These are phyloP conservation scores for Ceriops zippeliana DNA, from an alignment of 345 rosid species.

Conservation along the genomic window DNA sequence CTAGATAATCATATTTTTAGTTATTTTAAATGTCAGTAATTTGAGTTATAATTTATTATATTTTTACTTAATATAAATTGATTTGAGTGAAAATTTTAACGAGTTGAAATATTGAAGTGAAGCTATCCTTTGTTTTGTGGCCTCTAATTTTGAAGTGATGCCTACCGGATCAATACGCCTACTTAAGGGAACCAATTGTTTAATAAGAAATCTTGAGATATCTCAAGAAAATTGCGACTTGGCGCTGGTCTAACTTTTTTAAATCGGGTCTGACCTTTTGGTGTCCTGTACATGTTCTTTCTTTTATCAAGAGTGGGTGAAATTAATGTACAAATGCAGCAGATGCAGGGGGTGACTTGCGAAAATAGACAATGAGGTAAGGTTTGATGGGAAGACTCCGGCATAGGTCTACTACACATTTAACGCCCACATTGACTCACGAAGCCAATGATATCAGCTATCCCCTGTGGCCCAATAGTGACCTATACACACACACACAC, in stretches of 20 bases:
- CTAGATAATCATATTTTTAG: no score
- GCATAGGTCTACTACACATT: slow-evolving; percentile 17
- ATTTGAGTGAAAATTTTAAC: no score
- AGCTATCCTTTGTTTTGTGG: no score
- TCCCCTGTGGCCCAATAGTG: neutral
- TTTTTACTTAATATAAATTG: no score
- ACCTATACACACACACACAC: no score
- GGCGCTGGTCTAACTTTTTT: no score
- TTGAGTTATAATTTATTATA: no score
- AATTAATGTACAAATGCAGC: neutral
- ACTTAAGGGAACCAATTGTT: neutral
- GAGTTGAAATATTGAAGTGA: no score
- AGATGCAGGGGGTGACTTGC: slow-evolving; percentile 17
- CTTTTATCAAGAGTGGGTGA: neutral
- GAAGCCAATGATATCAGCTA: slow-evolving; percentile 12
- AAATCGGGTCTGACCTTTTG: no score
- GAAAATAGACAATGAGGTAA: slow-evolving; percentile 28
- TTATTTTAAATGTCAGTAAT: no score
- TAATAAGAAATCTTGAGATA: neutral
- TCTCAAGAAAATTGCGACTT: neutral
- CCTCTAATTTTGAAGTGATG: neutral
- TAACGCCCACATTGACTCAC: slow-evolving; percentile 25
- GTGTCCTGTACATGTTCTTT: neutral
- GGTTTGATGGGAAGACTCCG: slow-evolving; percentile 20
- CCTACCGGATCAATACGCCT: neutral